phyloP scores from a whole-genome alignment of 177 flowering plant genomes.

The Vitis hybrid region DNA sequence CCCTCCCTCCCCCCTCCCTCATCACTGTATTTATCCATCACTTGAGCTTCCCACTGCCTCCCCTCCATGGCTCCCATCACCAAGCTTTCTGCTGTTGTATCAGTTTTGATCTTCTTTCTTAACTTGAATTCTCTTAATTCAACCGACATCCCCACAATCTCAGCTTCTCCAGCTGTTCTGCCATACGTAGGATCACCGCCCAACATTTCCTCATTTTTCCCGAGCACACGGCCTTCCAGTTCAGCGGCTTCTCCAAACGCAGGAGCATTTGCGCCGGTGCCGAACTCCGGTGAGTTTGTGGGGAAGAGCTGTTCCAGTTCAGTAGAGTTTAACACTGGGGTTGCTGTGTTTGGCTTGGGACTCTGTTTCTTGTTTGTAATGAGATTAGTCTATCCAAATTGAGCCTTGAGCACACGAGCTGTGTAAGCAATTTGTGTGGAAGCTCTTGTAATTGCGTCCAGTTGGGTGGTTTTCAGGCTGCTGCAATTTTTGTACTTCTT shows the following conservation, averaged over 20 bases:
- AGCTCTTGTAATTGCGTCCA: too few species aligned
- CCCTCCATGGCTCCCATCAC: slow-evolving; percentile 14
- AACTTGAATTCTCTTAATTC: neutral
- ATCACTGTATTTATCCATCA: neutral
- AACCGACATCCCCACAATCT: slow-evolving; percentile 11
- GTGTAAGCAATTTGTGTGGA: neutral
- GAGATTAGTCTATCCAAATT: neutral
- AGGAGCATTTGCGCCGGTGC: slow-evolving; percentile 16
- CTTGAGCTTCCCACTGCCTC: neutral
- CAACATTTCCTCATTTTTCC: slow-evolving; percentile 25
- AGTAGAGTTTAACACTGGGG: neutral
- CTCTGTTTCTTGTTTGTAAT: slow-evolving; percentile 2
- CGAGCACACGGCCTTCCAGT: slow-evolving; percentile 13
- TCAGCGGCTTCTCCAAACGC: slow-evolving; percentile 12
- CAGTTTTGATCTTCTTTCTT: neutral
- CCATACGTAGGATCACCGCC: slow-evolving; percentile 12
- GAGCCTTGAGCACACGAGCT: neutral
- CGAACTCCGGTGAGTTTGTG: slow-evolving; percentile 26
- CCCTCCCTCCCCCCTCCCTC: neutral
- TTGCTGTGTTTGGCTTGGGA: neutral
- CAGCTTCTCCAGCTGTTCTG: slow-evolving; percentile 23
- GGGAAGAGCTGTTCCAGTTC: slow-evolving; percentile 24
- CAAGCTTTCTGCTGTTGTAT: neutral
- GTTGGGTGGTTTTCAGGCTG: too few species aligned
- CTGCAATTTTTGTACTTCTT: neutral